These are phyloP conservation scores for Pachyrhizus erosus DNA, from an alignment of 306 rosid species.

Conservation along the genomic window DNA sequence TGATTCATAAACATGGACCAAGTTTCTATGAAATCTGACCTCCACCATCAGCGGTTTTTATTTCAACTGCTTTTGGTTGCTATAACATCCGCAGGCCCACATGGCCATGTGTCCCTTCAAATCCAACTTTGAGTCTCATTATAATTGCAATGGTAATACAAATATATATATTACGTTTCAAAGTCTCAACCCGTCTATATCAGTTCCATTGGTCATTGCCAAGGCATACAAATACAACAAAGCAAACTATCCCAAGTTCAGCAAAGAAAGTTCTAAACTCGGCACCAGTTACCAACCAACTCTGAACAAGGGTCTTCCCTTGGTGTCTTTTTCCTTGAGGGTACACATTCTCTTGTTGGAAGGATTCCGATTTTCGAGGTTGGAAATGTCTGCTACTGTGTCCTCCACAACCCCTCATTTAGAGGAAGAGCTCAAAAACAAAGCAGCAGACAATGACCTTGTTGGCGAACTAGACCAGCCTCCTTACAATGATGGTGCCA, in stretches of 20 bases:
- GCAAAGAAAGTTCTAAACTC: slow-evolving; percentile 21
- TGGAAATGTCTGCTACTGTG: slow-evolving; percentile 66
- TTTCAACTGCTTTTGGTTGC: slow-evolving; percentile 44
- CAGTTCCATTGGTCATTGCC: background rate
- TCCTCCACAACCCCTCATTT: slow-evolving; percentile 56
- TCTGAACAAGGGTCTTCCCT: background rate
- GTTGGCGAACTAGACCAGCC: slow-evolving; percentile 38
- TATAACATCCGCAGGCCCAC: slow-evolving; percentile 43
- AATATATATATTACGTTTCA: background rate
- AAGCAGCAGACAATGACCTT: slow-evolving; percentile 38
- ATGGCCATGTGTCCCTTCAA: slow-evolving; percentile 31
- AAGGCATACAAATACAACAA: background rate
- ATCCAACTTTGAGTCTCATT: background rate
- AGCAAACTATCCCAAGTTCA: background rate
- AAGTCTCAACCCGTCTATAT: background rate
- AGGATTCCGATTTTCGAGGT: slow-evolving; percentile 27
- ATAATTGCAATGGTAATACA: background rate
- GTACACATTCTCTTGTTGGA: slow-evolving; percentile 20
- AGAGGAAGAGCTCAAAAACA: slow-evolving; percentile 55
- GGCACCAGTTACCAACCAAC: slow-evolving; percentile 22
- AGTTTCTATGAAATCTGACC: slow-evolving; percentile 22
- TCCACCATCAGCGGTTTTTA: slow-evolving; percentile 52
- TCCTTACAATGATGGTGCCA: slow-evolving; percentile 12
- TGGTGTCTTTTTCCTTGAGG: background rate
- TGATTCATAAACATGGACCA: background rate